Conservation (phyloP, 2,329 filamentous ascomycete species). For the Chaetomiaceae sp. region DNA sequence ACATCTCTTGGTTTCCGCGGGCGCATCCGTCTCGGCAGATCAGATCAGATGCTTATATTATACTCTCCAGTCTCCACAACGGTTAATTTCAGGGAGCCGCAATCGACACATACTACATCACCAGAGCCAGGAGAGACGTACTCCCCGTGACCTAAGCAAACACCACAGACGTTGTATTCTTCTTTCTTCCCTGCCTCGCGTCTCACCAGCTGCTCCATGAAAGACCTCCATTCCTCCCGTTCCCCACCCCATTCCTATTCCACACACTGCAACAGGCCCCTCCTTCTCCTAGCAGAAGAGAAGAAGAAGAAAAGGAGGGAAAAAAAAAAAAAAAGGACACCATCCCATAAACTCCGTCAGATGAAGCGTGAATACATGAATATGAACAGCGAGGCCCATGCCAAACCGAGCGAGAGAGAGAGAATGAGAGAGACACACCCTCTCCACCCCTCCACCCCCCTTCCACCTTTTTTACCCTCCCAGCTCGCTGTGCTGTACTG, state of each 20-base stretch:
- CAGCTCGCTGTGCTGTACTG: no score
- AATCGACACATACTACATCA: background rate
- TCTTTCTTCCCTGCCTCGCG: no score
- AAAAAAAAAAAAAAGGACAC: constrained; percentile 4
- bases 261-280: background rate
- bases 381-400: background rate
- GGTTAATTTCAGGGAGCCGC: background rate
- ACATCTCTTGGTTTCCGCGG: background rate
- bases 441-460: no score
- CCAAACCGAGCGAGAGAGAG: no score
- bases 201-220: background rate
- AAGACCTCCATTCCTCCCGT: background rate
- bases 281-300: background rate
- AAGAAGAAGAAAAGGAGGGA: background rate
- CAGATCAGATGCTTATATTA: no score
- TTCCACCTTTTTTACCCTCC: no score
- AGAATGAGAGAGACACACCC: no score
- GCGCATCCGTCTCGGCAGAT: background rate
- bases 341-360: constrained; percentile 10
- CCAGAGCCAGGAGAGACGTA: background rate
- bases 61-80: no score
- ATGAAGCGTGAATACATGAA: constrained; percentile 11
- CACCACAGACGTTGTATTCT: background rate
- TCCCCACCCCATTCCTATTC: background rate
- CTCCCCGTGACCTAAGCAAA: background rate